These are phyloP conservation scores for Trichocladium uniseriatum DNA, from an alignment of 495 filamentous ascomycete genomes.

Conservation along the genomic window DNA sequence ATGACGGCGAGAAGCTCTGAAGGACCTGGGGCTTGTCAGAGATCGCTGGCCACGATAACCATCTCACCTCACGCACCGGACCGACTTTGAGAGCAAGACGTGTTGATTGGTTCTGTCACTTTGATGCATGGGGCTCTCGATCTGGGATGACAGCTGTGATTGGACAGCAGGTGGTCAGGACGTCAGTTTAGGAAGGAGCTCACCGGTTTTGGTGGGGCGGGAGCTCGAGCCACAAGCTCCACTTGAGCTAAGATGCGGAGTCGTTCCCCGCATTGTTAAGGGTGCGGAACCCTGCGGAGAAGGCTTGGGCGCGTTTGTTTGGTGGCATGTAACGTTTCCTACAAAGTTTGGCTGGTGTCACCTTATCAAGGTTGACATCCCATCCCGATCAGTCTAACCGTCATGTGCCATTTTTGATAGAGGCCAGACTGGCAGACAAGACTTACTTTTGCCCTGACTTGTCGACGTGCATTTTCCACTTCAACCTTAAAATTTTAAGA, in stretches of 20 bases:
- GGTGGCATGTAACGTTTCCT: conserved; percentile 15
- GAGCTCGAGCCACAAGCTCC: conserved; percentile 3
- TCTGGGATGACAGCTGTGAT: neutral
- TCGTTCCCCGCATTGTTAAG: neutral
- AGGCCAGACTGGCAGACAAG: too few relatives aligned
- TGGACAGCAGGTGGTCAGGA: neutral
- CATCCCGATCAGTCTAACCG: too few relatives aligned
- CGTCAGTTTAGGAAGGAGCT: conserved; percentile 8
- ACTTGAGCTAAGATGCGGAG: neutral
- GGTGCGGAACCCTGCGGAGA: neutral
- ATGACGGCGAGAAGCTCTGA: too few relatives aligned
- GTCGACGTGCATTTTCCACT: too few relatives aligned
- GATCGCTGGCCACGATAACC: neutral
- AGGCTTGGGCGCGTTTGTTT: neutral
- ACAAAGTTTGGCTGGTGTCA: neutral
- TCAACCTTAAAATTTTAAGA: too few relatives aligned
- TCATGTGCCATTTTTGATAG: too few relatives aligned
- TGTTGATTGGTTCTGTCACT: neutral
- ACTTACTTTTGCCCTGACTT: too few relatives aligned
- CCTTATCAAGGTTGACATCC: too few relatives aligned
- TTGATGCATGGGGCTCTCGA: neutral
- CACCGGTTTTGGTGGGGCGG: neutral
- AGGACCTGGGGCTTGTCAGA: too few relatives aligned
- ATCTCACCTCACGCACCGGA: neutral
- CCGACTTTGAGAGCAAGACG: neutral